These are phyloP conservation scores for Metschnikowia chrysomelidarum DNA, from an alignment of 805 yeast genomes.

Conservation along the genomic window DNA sequence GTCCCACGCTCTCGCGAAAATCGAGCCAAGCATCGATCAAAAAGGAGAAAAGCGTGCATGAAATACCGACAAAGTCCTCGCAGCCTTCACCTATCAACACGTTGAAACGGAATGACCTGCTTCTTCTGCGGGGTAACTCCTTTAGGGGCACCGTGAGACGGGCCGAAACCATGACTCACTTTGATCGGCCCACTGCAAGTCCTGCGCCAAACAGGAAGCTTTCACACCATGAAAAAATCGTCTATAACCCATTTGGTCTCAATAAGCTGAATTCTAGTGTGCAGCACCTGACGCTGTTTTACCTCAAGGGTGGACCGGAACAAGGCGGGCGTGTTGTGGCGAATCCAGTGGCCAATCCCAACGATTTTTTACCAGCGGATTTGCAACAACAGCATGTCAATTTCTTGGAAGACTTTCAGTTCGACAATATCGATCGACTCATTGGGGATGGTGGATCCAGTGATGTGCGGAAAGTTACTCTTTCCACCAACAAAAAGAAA, in stretches of 20 bases:
- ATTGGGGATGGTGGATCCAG: constrained; percentile 76
- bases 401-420: constrained; percentile 55
- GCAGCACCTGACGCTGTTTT: constrained; percentile 25
- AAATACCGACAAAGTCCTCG: constrained; percentile 8
- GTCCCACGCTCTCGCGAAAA: constrained; percentile 4
- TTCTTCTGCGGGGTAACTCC: constrained; percentile 13
- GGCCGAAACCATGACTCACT: constrained; percentile 39
- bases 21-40: constrained; percentile 4
- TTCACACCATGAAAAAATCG: constrained; percentile 40
- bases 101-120: constrained; percentile 15
- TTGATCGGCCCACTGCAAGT: constrained; percentile 23
- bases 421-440: constrained; percentile 40
- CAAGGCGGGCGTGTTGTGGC: constrained; percentile 49
- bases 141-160: constrained; percentile 14
- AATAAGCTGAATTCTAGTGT: constrained; percentile 30
- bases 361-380: constrained; percentile 55
- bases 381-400: constrained; percentile 47
- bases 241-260: constrained; percentile 66
- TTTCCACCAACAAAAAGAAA: constrained; percentile 40
- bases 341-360: constrained; percentile 65
- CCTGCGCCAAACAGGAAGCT: constrained; percentile 11
- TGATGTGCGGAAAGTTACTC: constrained; percentile 49
- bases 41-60: not conserved
- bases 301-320: constrained; percentile 34
- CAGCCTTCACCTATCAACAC: constrained; percentile 8